Conservation (phyloP, 106 monocot species). For the Dioscorea zingiberensis region DNA sequence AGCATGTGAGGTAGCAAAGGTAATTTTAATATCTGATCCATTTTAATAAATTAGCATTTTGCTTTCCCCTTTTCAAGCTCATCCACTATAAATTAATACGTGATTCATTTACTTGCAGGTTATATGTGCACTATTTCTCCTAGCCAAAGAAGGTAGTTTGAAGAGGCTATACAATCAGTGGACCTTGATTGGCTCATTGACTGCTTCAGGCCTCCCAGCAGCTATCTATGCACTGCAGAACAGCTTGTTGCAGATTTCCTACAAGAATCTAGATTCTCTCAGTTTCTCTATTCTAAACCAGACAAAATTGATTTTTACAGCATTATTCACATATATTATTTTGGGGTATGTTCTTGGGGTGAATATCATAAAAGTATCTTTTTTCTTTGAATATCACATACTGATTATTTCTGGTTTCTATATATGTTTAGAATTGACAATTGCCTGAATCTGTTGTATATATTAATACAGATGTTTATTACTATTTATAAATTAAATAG, state of each 20-base stretch:
- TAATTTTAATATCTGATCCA: constrained; percentile 16
- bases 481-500: too few species aligned
- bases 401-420: too few species aligned
- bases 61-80: neutral
- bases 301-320: constrained; percentile 92
- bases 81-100: neutral
- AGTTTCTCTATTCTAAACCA: constrained; percentile 99
- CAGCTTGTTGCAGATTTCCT: constrained; percentile 91
- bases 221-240: constrained; percentile 97
- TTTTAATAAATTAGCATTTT: neutral
- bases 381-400: too few species aligned
- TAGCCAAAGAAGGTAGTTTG: constrained; percentile 66
- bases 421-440: too few species aligned
- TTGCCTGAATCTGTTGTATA: too few species aligned
- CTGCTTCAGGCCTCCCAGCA: constrained; percentile 92
- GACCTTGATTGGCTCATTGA: constrained; percentile 74
- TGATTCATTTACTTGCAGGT: constrained; percentile 32
- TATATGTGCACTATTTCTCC: constrained; percentile 71
- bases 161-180: constrained; percentile 52
- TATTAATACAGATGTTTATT: too few species aligned
- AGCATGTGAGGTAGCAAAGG: constrained; percentile 82
- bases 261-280: constrained; percentile 92
- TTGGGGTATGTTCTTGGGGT: constrained; percentile 52
- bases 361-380: neutral
- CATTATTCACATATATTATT: constrained; percentile 82